These are phyloP conservation scores for Sarocladiaceae sp. DNA, from an alignment of 2,329 filamentous ascomycete genomes.

Conservation along the genomic window DNA sequence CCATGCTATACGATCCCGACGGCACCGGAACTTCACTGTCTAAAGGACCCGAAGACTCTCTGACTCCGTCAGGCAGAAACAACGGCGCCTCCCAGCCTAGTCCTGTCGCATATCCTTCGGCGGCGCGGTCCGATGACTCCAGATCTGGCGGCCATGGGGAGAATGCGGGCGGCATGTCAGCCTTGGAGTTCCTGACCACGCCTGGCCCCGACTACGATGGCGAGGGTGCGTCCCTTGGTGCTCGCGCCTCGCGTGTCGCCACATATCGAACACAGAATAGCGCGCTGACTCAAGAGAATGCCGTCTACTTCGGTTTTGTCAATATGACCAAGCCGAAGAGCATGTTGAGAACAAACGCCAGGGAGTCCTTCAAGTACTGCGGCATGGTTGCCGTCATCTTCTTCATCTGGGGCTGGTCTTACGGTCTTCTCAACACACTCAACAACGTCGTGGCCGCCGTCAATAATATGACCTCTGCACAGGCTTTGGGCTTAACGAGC, in stretches of 20 bases:
- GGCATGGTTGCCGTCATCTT: slow-evolving; percentile 74
- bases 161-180: slow-evolving; percentile 25
- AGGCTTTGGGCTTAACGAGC: slow-evolving; percentile 62
- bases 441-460: slow-evolving; percentile 64
- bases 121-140: not conserved
- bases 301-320: slow-evolving; percentile 70
- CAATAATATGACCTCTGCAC: slow-evolving; percentile 51
- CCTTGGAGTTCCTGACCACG: slow-evolving; percentile 41
- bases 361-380: slow-evolving; percentile 66
- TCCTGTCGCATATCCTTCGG: not conserved
- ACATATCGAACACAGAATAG: slow-evolving; percentile 29
- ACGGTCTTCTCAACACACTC: slow-evolving; percentile 76
- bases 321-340: slow-evolving; percentile 64
- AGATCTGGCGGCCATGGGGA: not conserved
- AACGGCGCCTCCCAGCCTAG: slow-evolving; percentile 15
- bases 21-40: slow-evolving; percentile 27
- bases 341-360: slow-evolving; percentile 57
- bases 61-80: slow-evolving; percentile 14
- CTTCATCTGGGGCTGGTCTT: slow-evolving; percentile 85
- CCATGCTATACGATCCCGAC: slow-evolving; percentile 48
- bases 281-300: slow-evolving; percentile 31
- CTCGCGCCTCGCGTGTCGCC: slow-evolving; percentile 14
- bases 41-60: slow-evolving; percentile 25
- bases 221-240: slow-evolving; percentile 9
- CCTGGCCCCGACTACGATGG: slow-evolving; percentile 24